Evolutionary conservation across 257 asterid genomes (phyloP).

Genomic region (Jacaranda copaia): DNA sequence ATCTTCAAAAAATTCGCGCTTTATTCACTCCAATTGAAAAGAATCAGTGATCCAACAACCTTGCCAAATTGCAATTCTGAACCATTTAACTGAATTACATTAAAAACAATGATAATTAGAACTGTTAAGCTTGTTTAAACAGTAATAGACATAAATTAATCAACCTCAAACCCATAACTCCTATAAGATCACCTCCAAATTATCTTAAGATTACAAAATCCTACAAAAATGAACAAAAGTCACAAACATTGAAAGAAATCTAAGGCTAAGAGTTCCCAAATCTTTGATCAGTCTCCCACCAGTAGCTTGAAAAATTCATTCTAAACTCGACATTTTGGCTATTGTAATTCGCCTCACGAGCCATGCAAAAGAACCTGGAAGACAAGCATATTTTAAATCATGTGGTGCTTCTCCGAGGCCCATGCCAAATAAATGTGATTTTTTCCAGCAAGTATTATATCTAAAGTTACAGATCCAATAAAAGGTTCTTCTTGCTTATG

Average conservation of each 20-base stretch:
- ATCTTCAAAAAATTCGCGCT: slow-evolving; percentile 45
- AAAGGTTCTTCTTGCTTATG: slow-evolving; percentile 25
- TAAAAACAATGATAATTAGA: slow-evolving; percentile 40
- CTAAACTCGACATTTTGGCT: slow-evolving; percentile 25
- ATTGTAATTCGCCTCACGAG: slow-evolving; percentile 34
- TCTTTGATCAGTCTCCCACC: slow-evolving; percentile 36
- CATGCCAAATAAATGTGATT: slow-evolving; percentile 30
- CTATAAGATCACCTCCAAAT: slow-evolving; percentile 59
- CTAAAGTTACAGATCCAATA: slow-evolving; percentile 23
- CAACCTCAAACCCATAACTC: slow-evolving; percentile 49
- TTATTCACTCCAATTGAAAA: slow-evolving; percentile 53
- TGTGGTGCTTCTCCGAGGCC: slow-evolving; percentile 30
- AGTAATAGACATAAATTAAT: slow-evolving; percentile 37
- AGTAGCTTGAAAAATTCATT: slow-evolving; percentile 21
- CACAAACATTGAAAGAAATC: slow-evolving; percentile 31
- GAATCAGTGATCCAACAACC: slow-evolving; percentile 42
- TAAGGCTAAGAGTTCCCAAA: slow-evolving; percentile 38
- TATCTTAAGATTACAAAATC: slow-evolving; percentile 31
- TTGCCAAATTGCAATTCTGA: slow-evolving; percentile 39
- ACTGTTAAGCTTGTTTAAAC: slow-evolving; percentile 50
- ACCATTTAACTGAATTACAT: slow-evolving; percentile 44
- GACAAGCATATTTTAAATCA: slow-evolving; percentile 32
- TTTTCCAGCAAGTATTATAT: slow-evolving; percentile 26
- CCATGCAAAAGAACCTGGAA: slow-evolving; percentile 30
- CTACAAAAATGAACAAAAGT: slow-evolving; percentile 13